Evolutionary conservation across 129 eudicot species (phyloP), one percentile per base, ranked within the genome.

Genomic region (Flaveria bidentis): DNA sequence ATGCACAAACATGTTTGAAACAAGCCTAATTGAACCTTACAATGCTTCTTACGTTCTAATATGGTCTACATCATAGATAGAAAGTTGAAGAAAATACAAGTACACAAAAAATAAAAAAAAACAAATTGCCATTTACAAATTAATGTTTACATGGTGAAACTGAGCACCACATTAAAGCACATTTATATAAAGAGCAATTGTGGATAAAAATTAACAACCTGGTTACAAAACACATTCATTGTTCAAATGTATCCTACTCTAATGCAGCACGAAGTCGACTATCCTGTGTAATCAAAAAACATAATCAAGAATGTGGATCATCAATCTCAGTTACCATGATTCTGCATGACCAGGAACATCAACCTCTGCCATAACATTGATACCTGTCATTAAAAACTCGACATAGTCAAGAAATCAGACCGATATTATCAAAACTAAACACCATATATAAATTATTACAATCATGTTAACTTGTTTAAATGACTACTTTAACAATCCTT

Each of bases 301-400:
- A 61, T 66, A 66, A 41, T 66, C 30, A 66, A 66, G 25, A 41
- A 66, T 2, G 9, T n/a, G 50, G 51, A 66, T 39, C 13, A 17
- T 66, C 28, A 66, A 17, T 41, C 52, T 62, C 69, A 28, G 63
- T 78, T 88, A 94, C 98, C 98, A 94, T 75, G 98, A 91, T 63
- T 91, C 97, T 67, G 91, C 96, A 86, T 94, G 98, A 70, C 98
- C 98, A 66, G 98, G 98, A 78, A 94, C 93, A 75, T 94, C 98
- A 67, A 94, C 85, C 85, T 94, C 98, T 58, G 98, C 93, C 98
- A 94, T 94, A 51, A 94, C 93, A 85, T 91, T 89, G 61, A 94
- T 88, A 50, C 97, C 98, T 94, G 91, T 44, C 45, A 73, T 4
- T 68, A 83, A 67, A 50, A 51, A 57, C 18, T 69, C 4, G 42